Conservation (phyloP, 352 stramenopile species). For the Elongisporangium prolatum region DNA sequence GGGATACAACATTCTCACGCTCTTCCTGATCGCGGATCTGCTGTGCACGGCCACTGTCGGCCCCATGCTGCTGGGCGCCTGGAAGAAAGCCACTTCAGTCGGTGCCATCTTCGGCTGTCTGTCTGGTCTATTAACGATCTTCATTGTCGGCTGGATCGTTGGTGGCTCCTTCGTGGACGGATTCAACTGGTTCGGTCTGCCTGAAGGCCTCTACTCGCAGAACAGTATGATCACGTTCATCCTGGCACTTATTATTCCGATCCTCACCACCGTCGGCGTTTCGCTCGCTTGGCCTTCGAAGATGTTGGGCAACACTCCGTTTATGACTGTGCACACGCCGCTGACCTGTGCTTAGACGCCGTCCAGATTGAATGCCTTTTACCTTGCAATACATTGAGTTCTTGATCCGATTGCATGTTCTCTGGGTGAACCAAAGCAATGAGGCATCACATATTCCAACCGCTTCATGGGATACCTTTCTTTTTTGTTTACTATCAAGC, state of each 20-base stretch:
- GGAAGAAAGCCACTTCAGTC: conserved; percentile 34
- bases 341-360: neutral
- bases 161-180: conserved; percentile 62
- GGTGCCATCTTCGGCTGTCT: conserved; percentile 49
- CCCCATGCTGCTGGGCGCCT: conserved; percentile 62
- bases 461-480: too few relatives aligned
- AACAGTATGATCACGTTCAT: conserved; percentile 84
- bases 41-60: conserved; percentile 68
- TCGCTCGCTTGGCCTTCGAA: conserved; percentile 37
- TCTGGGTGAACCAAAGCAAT: too few relatives aligned
- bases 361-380: too few relatives aligned
- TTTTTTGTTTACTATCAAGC: too few relatives aligned
- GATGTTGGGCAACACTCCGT: neutral
- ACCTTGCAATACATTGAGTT: too few relatives aligned
- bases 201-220: conserved; percentile 66
- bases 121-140: conserved; percentile 64
- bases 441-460: too few relatives aligned
- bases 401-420: too few relatives aligned
- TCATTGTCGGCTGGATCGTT: conserved; percentile 49
- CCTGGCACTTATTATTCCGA: conserved; percentile 54
- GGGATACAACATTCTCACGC: conserved; percentile 59
- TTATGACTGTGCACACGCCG: neutral
- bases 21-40: conserved; percentile 78
- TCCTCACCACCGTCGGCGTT: conserved; percentile 42
- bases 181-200: conserved; percentile 74